These are phyloP conservation scores for Fusarium globosum DNA, from an alignment of 2,329 filamentous ascomycete species.

Conservation along the genomic window DNA sequence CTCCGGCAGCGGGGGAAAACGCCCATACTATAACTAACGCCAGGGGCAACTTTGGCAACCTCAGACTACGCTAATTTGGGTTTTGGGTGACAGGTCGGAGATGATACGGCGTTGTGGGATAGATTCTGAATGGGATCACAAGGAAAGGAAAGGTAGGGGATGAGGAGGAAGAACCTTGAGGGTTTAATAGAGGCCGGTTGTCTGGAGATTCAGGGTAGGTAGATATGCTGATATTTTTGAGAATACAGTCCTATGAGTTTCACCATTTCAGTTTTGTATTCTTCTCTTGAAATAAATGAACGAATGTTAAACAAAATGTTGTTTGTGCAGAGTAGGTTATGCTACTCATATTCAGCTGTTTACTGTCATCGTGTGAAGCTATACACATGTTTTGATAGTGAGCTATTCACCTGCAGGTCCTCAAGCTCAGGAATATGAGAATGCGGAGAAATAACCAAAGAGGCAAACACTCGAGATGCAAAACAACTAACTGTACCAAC, in stretches of 20 bases:
- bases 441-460: slow-evolving; percentile 1
- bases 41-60: slow-evolving; percentile 12
- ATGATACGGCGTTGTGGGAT: slow-evolving; percentile 32
- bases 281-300: background rate
- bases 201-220: slow-evolving; percentile 4
- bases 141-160: background rate
- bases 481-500: background rate
- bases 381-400: background rate
- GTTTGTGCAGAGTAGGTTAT: background rate
- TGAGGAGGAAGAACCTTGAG: slow-evolving; percentile 30
- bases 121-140: background rate
- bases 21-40: slow-evolving; percentile 19
- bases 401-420: background rate
- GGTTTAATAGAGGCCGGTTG: slow-evolving; percentile 2
- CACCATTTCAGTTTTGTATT: background rate
- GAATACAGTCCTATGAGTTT: too few species aligned
- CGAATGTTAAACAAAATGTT: background rate
- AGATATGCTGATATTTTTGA: background rate
- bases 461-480: background rate
- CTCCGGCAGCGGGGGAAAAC: slow-evolving; percentile 3
- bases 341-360: background rate
- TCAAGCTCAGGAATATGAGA: background rate
- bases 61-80: background rate
- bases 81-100: slow-evolving; percentile 20
- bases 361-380: background rate